Conservation (phyloP, 371 early-diverging fungal species). For the Lichtheimia ornata region DNA sequence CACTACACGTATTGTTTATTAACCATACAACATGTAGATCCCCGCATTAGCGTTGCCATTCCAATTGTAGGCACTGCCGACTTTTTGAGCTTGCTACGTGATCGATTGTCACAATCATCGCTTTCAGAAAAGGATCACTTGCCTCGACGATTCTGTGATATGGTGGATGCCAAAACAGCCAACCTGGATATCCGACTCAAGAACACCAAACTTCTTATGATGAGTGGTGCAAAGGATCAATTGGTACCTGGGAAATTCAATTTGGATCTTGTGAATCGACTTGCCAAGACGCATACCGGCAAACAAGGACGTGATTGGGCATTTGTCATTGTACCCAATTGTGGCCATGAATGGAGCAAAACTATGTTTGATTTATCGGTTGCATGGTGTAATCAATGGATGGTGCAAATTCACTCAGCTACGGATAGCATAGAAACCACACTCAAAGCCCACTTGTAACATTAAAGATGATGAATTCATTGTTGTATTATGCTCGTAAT, state of each 20-base stretch:
- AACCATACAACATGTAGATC: constrained; percentile 21
- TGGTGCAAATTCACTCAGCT: constrained; percentile 13
- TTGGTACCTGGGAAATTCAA: constrained; percentile 35
- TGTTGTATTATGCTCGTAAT: too few species aligned
- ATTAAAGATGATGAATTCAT: too few species aligned
- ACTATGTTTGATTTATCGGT: constrained; percentile 29
- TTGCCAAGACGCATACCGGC: constrained; percentile 21
- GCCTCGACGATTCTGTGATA: constrained; percentile 24
- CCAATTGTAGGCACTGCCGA: constrained; percentile 45
- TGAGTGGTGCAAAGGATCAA: constrained; percentile 35
- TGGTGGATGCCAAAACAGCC: constrained; percentile 11
- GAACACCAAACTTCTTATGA: constrained; percentile 34
- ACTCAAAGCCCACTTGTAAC: neutral
- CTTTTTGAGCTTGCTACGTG: constrained; percentile 29
- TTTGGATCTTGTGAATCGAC: constrained; percentile 14
- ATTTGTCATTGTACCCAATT: constrained; percentile 26
- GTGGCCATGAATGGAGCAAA: constrained; percentile 44
- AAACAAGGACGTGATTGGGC: constrained; percentile 35
- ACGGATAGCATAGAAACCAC: neutral
- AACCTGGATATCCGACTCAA: constrained; percentile 23
- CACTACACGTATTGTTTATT: too few species aligned
- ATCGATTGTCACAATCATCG: constrained; percentile 17
- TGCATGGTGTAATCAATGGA: constrained; percentile 39
- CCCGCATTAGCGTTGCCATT: constrained; percentile 41
- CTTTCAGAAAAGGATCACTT: constrained; percentile 19